Conservation (phyloP, 164 flowering plant species). For the Malania oleifera region DNA sequence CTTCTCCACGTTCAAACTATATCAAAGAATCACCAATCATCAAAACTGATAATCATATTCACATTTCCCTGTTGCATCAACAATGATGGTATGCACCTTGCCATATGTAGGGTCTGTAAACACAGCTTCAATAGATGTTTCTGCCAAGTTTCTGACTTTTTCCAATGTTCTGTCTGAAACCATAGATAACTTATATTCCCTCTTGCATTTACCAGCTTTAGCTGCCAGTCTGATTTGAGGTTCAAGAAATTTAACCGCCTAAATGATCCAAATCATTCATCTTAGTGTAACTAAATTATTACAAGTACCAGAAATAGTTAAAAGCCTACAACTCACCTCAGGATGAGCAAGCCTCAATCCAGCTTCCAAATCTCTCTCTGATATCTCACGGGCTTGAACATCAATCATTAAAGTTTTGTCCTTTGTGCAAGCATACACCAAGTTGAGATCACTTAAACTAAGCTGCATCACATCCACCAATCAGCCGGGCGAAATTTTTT, state of each 20-base stretch:
- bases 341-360: slow-evolving; percentile 84
- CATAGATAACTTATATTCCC: slow-evolving; percentile 74
- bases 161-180: slow-evolving; percentile 57
- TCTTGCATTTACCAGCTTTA: slow-evolving; percentile 81
- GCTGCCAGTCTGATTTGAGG: slow-evolving; percentile 90
- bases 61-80: slow-evolving; percentile 1
- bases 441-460: slow-evolving; percentile 80
- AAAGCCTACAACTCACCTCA: slow-evolving; percentile 45
- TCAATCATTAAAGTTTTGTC: slow-evolving; percentile 97
- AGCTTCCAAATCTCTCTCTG: slow-evolving; percentile 87
- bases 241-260: slow-evolving; percentile 88
- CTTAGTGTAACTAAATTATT: slow-evolving; percentile 2
- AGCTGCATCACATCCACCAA: slow-evolving; percentile 51
- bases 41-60: background rate
- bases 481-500: too few species aligned
- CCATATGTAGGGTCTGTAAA: slow-evolving; percentile 90
- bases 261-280: slow-evolving; percentile 16
- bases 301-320: background rate
- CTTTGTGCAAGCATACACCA: slow-evolving; percentile 90
- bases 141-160: slow-evolving; percentile 62
- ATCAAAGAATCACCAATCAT: background rate
- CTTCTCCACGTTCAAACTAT: slow-evolving; percentile 98
- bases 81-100: slow-evolving; percentile 44
- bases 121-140: slow-evolving; percentile 70
- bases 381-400: slow-evolving; percentile 88